Conservation (phyloP, 441 rosid genomes). For the Populus hybrid region DNA sequence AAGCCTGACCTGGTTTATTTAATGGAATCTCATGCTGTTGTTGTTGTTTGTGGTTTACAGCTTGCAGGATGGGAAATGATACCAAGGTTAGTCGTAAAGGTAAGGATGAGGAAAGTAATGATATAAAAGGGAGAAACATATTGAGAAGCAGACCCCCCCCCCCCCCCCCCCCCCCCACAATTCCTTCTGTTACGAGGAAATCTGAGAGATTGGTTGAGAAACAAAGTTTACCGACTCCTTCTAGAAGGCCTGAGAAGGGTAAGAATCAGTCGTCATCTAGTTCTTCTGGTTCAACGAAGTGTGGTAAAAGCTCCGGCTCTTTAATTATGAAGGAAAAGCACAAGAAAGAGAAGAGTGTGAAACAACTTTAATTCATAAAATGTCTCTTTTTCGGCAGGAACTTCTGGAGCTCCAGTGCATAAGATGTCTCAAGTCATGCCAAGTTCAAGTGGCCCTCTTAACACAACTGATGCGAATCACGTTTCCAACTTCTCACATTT, state of each 20-base stretch:
- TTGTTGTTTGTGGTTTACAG: not conserved
- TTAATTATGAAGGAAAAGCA: slow-evolving; percentile 29
- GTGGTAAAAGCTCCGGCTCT: slow-evolving; percentile 23
- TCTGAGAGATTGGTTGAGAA: slow-evolving; percentile 38
- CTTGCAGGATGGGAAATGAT: slow-evolving; percentile 38
- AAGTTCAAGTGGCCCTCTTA: slow-evolving; percentile 22
- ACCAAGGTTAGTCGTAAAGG: slow-evolving; percentile 25
- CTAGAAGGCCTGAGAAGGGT: slow-evolving; percentile 45
- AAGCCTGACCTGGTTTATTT: not conserved
- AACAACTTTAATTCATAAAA: slow-evolving; percentile 26
- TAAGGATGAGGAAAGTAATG: slow-evolving; percentile 35
- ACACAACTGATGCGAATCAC: not conserved
- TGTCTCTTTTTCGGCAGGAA: slow-evolving; percentile 31
- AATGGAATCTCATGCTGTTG: not conserved
- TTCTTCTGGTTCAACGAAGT: slow-evolving; percentile 17
- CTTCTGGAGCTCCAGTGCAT: slow-evolving; percentile 19
- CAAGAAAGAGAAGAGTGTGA: slow-evolving; percentile 33
- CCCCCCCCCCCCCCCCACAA: slow-evolving; percentile 24
- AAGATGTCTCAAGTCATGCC: slow-evolving; percentile 22
- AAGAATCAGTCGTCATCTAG: slow-evolving; percentile 18
- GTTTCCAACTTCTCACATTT: slow-evolving; percentile 17
- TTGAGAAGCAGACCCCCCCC: slow-evolving; percentile 46
- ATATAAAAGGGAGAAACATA: slow-evolving; percentile 32
- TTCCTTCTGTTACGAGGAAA: slow-evolving; percentile 38
- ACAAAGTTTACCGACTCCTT: slow-evolving; percentile 34